Evolutionary conservation across 2,329 filamentous ascomycete species (phyloP), one percentile per base, ranked within the genome.

Genomic region (Trichoderma pleuroti): DNA sequence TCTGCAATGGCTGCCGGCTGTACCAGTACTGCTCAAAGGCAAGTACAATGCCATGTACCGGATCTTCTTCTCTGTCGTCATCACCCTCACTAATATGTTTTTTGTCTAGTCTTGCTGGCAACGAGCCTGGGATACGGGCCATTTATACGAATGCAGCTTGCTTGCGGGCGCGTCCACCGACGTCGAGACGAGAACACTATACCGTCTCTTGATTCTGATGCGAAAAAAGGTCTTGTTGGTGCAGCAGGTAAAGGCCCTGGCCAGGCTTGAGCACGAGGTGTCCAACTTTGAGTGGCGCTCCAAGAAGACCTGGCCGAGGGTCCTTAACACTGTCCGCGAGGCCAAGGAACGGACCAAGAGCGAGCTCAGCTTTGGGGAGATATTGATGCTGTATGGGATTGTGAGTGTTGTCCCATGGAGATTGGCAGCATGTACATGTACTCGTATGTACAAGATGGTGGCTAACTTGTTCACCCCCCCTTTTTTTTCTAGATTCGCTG

Each of bases 11-110:
- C 32, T 70, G 68, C 21, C 24, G 21, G 30, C 10, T 70, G 46
- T 70, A 66, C 18, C 49, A 66, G 52, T 71, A 71, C 14, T 71
- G 70, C 42, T 71, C 70, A 3, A 26, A 36, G 57, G 70, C 69
- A 60, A 59, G 65, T n/a, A n/a, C 28, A 60, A 11, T 3, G 11
- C 4, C 24, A 1, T 9, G 24, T 18, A 1, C 1, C 26, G 5
- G 28, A 14, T n/a, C 4, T 24, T 26, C 42, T 28, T 26, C 26
- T 28, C 26, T 56, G 7, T 28, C 56, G 56, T 18, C 21, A 16
- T 24, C n/a, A 21, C 28, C 4, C 21, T 46, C 28, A 16, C 30
- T 24, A 12, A 52, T 2, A 16, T 21, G 14, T 28, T 4, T 36
- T 36, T 4, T 24, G n/a, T n/a, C 11, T 28, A 71, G 42, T 39